These are phyloP conservation scores for Citrus maxima DNA, from an alignment of 345 rosid genomes.

Conservation along the genomic window DNA sequence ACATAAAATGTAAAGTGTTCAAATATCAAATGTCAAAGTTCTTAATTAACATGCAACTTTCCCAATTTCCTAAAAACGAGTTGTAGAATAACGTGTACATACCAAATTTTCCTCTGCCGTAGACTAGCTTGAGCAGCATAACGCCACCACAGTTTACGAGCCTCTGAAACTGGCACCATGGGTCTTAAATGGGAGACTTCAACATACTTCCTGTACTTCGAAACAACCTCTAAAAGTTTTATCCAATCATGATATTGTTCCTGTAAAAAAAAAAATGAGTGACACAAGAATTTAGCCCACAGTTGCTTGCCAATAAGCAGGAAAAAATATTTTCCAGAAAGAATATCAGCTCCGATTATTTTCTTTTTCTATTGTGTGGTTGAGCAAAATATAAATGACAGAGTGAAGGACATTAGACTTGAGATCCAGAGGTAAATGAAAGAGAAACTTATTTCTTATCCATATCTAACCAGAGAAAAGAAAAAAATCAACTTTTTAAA, in stretches of 20 bases:
- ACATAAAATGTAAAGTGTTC: not conserved
- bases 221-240: slow-evolving; percentile 84
- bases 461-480: not conserved
- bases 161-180: slow-evolving; percentile 60
- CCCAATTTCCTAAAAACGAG: not conserved
- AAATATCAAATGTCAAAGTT: not conserved
- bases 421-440: not conserved
- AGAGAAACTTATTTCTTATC: not conserved
- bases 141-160: slow-evolving; percentile 81
- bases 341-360: not conserved
- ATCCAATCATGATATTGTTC: slow-evolving; percentile 97
- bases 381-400: slow-evolving; percentile 1
- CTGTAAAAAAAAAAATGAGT: slow-evolving; percentile 40
- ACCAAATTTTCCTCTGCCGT: slow-evolving; percentile 88
- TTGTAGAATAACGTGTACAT: slow-evolving; percentile 4
- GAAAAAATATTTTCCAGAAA: slow-evolving; percentile 1
- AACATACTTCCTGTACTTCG: slow-evolving; percentile 73
- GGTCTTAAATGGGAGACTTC: slow-evolving; percentile 96
- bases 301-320: slow-evolving; percentile 16
- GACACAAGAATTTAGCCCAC: slow-evolving; percentile 17
- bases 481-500: not conserved
- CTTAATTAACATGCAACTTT: not conserved
- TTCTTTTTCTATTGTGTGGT: not conserved
- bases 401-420: not conserved
- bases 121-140: slow-evolving; percentile 87